Conservation (phyloP, 2,329 filamentous ascomycete genomes). For the Xenoacremonium recifei region DNA sequence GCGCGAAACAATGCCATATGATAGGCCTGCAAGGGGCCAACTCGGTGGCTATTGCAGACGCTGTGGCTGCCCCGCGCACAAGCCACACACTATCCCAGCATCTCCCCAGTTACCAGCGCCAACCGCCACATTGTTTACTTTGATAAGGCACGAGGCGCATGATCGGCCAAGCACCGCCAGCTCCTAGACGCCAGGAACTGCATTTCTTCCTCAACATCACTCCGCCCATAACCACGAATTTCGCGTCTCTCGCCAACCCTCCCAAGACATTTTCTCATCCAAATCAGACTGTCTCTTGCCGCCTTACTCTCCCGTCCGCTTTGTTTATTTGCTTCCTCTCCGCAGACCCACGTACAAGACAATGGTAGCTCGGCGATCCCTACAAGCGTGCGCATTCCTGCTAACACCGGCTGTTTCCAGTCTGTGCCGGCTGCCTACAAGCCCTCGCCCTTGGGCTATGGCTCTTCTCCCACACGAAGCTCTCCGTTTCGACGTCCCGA, state of each 20-base stretch:
- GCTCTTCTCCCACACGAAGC: constrained; percentile 58
- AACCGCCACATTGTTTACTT: constrained; percentile 24
- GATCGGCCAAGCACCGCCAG: too few relatives aligned
- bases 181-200: too few relatives aligned
- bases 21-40: too few relatives aligned
- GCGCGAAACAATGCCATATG: too few relatives aligned
- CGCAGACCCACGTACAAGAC: constrained; percentile 27
- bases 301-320: constrained; percentile 7
- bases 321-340: constrained; percentile 16
- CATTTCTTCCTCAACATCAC: too few relatives aligned
- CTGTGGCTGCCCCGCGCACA: neutral
- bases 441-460: constrained; percentile 69
- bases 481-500: constrained; percentile 64
- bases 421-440: constrained; percentile 61
- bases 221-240: too few relatives aligned
- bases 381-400: constrained; percentile 20
- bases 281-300: neutral
- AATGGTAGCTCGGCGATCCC: constrained; percentile 30
- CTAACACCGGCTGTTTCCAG: constrained; percentile 37
- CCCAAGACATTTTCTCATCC: too few relatives aligned
- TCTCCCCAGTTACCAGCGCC: constrained; percentile 22
- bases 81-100: neutral
- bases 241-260: too few relatives aligned
- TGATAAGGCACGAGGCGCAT: too few relatives aligned
- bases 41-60: neutral